Evolutionary conservation across 768 basidiomycete species (phyloP).

Genomic region (Xerocomus potaroensis): DNA sequence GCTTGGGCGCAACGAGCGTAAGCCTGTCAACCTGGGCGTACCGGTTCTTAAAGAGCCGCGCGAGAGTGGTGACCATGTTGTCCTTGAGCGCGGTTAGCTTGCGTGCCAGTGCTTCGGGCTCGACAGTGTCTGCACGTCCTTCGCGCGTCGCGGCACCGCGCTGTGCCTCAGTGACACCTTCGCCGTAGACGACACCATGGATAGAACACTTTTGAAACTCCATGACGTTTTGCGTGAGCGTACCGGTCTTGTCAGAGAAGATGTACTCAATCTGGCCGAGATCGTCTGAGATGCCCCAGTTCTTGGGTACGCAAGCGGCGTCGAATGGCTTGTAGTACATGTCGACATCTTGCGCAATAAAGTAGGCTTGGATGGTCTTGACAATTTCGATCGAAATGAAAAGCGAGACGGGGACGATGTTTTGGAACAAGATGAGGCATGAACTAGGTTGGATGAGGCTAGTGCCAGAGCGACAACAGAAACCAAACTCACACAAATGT

Average conservation of each 20-base stretch:
- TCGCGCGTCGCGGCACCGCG: conserved; percentile 85
- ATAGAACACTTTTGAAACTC: conserved; percentile 97
- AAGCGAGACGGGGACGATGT: conserved; percentile 92
- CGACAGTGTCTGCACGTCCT: conserved; percentile 60
- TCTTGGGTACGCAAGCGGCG: conserved; percentile 89
- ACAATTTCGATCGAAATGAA: conserved; percentile 98
- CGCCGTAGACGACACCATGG: conserved; percentile 80
- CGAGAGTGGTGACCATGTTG: conserved; percentile 73
- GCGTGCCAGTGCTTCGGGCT: conserved; percentile 66
- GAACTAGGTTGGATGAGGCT: conserved; percentile 49
- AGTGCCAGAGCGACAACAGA: conserved; percentile 7
- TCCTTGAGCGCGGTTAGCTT: conserved; percentile 63
- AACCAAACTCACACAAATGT: conserved; percentile 77
- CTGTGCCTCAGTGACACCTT: conserved; percentile 94
- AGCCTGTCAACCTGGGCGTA: conserved; percentile 77
- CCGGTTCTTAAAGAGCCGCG: conserved; percentile 81
- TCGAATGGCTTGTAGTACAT: conserved; percentile 92
- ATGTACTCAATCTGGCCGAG: conserved; percentile 97
- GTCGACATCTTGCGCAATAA: conserved; percentile 93
- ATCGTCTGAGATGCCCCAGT: conserved; percentile 98
- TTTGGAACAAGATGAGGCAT: conserved; percentile 94
- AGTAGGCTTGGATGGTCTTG: conserved; percentile 96
- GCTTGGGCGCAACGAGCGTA: conserved; percentile 82
- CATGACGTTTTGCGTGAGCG: conserved; percentile 98
- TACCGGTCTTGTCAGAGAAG: conserved; percentile 93